These are phyloP conservation scores for Colletotrichum sidae DNA, from an alignment of 2,329 filamentous ascomycete species.

Conservation along the genomic window DNA sequence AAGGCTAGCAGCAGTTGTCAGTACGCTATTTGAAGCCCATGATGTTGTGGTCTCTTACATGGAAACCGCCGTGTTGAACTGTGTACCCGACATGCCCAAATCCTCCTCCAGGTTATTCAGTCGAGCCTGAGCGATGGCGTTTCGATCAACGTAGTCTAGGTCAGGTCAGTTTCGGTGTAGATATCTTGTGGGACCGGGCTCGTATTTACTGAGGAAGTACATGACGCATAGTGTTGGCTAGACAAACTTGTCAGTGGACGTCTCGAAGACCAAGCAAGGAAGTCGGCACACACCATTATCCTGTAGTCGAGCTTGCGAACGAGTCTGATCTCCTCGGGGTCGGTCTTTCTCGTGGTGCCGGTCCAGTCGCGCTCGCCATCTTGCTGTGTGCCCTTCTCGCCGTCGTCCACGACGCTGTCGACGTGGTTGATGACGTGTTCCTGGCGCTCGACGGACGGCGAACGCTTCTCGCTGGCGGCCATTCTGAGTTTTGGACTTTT, in stretches of 20 bases:
- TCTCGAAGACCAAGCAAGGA: not conserved
- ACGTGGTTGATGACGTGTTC: slow-evolving; percentile 34
- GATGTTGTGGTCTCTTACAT: slow-evolving; percentile 42
- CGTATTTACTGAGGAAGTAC: slow-evolving; percentile 54
- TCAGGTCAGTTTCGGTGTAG: not conserved
- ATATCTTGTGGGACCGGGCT: not conserved
- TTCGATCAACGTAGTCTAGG: slow-evolving; percentile 54
- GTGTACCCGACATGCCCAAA: slow-evolving; percentile 52
- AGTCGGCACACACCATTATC: slow-evolving; percentile 50
- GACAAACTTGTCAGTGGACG: not conserved
- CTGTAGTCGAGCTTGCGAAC: slow-evolving; percentile 55
- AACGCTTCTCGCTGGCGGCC: slow-evolving; percentile 29
- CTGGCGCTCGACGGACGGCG: slow-evolving; percentile 28
- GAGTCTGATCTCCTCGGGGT: slow-evolving; percentile 52
- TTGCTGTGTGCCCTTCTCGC: slow-evolving; percentile 36
- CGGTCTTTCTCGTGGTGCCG: slow-evolving; percentile 51
- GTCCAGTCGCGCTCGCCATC: slow-evolving; percentile 50
- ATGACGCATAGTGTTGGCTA: slow-evolving; percentile 54
- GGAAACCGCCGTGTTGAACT: slow-evolving; percentile 51
- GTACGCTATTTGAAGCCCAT: no score
- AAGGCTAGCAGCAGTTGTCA: slow-evolving; percentile 39
- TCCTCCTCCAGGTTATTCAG: slow-evolving; percentile 55
- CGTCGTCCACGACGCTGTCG: slow-evolving; percentile 23
- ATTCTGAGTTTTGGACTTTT: slow-evolving; percentile 10
- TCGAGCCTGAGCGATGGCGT: slow-evolving; percentile 60